Percentiles rank a stretch among this genome's conserved stretches.
phyloP scores from a whole-genome alignment of 208 protist species.

The Leptomonas seymouri region DNA sequence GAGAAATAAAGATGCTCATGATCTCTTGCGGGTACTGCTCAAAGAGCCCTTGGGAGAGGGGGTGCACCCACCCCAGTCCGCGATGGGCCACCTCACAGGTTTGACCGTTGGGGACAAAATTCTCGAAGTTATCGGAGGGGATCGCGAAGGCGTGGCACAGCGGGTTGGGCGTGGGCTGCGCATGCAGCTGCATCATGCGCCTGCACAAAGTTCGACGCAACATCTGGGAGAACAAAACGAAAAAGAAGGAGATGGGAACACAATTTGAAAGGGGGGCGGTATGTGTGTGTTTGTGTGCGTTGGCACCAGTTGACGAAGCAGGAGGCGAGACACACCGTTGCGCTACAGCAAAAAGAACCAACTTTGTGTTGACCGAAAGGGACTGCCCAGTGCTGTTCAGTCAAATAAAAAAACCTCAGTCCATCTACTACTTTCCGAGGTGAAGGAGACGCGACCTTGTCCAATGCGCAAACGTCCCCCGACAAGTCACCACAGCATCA shows the following conservation, averaged over 20 bases:
- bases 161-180: constrained; percentile 83
- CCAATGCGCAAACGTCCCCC: no score
- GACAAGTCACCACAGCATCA: no score
- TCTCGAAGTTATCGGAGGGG: constrained; percentile 69
- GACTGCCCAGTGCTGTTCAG: no score
- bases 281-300: no score
- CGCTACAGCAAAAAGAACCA: no score
- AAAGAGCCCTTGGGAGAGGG: constrained; percentile 83
- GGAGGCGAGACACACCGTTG: no score
- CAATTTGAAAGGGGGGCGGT: constrained; percentile 1
- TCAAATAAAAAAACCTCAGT: no score
- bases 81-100: constrained; percentile 88
- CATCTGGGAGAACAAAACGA: constrained; percentile 33
- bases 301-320: no score
- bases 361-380: no score
- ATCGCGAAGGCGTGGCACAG: constrained; percentile 79
- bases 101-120: constrained; percentile 80
- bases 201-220: constrained; percentile 42
- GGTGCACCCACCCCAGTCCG: constrained; percentile 85
- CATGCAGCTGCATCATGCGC: constrained; percentile 74
- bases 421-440: no score
- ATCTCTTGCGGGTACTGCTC: constrained; percentile 90
- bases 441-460: no score
- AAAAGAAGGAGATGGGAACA: constrained; percentile 6
- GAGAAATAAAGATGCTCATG: constrained; percentile 81